These are phyloP conservation scores for Nymphaea colorata DNA, from an alignment of 164 flowering plant genomes.

Conservation along the genomic window DNA sequence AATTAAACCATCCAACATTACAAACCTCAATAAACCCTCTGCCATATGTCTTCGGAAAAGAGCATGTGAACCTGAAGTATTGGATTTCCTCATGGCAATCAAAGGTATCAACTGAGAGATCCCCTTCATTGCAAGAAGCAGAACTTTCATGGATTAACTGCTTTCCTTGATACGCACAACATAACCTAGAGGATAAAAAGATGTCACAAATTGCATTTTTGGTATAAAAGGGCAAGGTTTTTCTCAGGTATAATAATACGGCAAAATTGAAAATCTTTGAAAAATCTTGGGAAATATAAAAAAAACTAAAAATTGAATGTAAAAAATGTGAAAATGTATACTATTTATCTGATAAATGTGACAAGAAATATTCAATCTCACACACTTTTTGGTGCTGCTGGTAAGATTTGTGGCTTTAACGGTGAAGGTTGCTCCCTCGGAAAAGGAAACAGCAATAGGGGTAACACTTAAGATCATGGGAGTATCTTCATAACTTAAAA, in stretches of 20 bases:
- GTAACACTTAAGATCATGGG: conserved; percentile 37
- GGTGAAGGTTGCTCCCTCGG: conserved; percentile 31
- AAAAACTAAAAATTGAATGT: neutral
- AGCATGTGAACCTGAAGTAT: conserved; percentile 39
- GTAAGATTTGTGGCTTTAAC: conserved; percentile 53
- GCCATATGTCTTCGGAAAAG: conserved; percentile 46
- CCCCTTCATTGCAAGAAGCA: conserved; percentile 16
- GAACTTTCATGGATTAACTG: conserved; percentile 19
- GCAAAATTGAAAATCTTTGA: too few relatives aligned
- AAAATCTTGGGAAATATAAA: neutral
- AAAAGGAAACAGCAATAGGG: conserved; percentile 56
- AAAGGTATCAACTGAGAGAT: conserved; percentile 24
- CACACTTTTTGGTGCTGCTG: neutral
- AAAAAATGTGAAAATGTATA: neutral
- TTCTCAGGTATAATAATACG: too few relatives aligned
- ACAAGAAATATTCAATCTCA: neutral
- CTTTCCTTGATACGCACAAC: conserved; percentile 65
- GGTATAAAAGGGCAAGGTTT: too few relatives aligned
- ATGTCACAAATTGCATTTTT: too few relatives aligned
- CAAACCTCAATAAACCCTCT: conserved; percentile 86
- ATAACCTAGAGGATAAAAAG: conserved; percentile 31
- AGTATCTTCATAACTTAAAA: conserved; percentile 2
- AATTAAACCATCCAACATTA: neutral
- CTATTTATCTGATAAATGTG: neutral
- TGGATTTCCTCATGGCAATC: conserved; percentile 30